phyloP scores from a whole-genome alignment of 345 rosid genomes.

The Hevea brasiliensis region DNA sequence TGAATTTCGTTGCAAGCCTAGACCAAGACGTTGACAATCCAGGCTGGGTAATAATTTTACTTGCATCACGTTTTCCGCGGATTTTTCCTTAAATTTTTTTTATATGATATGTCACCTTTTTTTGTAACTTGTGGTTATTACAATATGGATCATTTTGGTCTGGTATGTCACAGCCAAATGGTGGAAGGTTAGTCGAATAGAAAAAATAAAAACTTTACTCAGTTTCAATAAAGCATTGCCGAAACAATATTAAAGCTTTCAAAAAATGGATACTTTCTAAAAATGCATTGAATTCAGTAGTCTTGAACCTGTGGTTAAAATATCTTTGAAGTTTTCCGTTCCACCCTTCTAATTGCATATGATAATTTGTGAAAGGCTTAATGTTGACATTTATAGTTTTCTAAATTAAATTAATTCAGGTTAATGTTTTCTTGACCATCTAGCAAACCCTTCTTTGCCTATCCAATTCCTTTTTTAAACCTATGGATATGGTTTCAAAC shows the following conservation, averaged over 20 bases:
- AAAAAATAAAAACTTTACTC: background rate
- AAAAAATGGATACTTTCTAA: background rate
- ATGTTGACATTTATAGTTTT: too few species aligned
- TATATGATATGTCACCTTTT: background rate
- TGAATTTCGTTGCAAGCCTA: slow-evolving; percentile 91
- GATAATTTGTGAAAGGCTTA: too few species aligned
- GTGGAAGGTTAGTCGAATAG: background rate
- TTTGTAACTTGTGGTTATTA: background rate
- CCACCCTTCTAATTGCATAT: too few species aligned
- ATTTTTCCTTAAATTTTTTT: background rate
- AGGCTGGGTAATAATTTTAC: slow-evolving; percentile 25
- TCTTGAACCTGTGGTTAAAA: too few species aligned
- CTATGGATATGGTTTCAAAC: too few species aligned
- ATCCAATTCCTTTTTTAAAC: too few species aligned
- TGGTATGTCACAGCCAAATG: background rate
- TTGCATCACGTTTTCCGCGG: background rate
- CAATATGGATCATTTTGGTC: too few species aligned
- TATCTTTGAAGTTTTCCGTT: too few species aligned
- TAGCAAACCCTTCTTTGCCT: too few species aligned
- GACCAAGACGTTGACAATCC: slow-evolving; percentile 73
- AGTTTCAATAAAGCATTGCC: background rate
- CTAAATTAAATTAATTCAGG: too few species aligned
- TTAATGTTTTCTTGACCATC: too few species aligned
- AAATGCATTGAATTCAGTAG: too few species aligned
- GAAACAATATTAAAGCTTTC: background rate